Base-by-base conservation (phyloP, 768 basidiomycete genomes). In the Galerina marginata region DNA sequence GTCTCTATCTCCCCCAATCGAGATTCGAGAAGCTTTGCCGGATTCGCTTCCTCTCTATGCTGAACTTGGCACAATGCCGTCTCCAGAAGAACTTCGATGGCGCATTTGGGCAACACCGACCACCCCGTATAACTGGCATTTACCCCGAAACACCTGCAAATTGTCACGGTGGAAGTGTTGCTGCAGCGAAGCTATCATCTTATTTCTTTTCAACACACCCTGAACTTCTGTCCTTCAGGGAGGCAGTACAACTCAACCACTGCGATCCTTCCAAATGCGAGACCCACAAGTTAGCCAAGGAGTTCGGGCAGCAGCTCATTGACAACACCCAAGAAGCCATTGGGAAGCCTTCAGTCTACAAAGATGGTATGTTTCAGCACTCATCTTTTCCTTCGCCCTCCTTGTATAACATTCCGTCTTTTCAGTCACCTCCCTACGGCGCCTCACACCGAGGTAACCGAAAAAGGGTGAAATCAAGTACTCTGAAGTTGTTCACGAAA, bases 371-470 rank as follows among this genome's bases (percentile, higher is more conserved):
- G 90, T 79, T 15, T 51, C n/a, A 20, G 23, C n/a, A 38, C 33
- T 26, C n/a, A 3, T 54, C 48, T 12, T 57, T 16, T 59, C 55
- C 48, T 48, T 52, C 26, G 59, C 50, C 16, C 10, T 53, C 43
- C 61, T 61, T 52, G 66, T 42, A 53, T 26, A 56, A 23, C 20
- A 15, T 46, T 54, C 48, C n/a, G n/a, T n/a, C 47, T 29, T 60
- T 54, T 56, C 2, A 94, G 93, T 99, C 26, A 99, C 96, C n/a
- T 99, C 87, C 97, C 97, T 2, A 99, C 96, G 38, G 97, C 96
- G 9, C 97, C 97, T 39, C 88, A 89, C 69, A 98, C 96, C 6
- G 93, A 96, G 72, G 91, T 99, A 67, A 94, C 89, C 9, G 88
- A n/a, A 86, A 49, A 94, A 93, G 78, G 97, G 97, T 23, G 96